These are phyloP conservation scores for Fusarium temperatum DNA, from an alignment of 2,329 filamentous ascomycete genomes.

Conservation along the genomic window DNA sequence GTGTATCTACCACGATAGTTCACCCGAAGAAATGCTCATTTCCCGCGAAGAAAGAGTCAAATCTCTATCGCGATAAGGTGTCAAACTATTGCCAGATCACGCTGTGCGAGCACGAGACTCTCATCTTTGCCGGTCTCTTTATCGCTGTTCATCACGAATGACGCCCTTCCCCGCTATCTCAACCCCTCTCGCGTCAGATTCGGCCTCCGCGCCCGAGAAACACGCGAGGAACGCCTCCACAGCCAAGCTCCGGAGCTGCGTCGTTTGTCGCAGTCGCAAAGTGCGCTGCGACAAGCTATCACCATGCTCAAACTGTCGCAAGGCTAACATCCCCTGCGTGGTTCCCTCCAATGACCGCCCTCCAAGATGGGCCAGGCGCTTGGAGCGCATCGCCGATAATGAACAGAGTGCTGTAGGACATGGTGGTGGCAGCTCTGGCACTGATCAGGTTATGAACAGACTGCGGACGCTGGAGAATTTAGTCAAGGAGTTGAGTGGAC, in stretches of 20 bases:
- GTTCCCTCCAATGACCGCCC: conserved; percentile 59
- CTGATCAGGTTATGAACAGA: conserved; percentile 57
- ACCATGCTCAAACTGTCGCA: conserved; percentile 66
- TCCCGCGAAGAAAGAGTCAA: background rate
- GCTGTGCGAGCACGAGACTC: fast-evolving
- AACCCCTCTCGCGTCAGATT: conserved; percentile 17
- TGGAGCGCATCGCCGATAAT: conserved; percentile 51
- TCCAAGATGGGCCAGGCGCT: conserved; percentile 63
- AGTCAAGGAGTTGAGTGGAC: conserved; percentile 59
- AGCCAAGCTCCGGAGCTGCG: conserved; percentile 56
- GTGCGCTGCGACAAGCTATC: conserved; percentile 66
- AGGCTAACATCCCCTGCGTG: conserved; percentile 61
- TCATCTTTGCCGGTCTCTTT: background rate
- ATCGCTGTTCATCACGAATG: background rate
- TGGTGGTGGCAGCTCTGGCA: conserved; percentile 39
- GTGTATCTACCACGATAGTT: background rate
- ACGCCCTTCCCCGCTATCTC: background rate
- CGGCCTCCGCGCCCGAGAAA: conserved; percentile 38
- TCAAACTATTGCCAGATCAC: background rate
- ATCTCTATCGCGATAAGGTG: no score
- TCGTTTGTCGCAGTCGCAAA: conserved; percentile 62
- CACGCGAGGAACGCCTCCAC: conserved; percentile 25
- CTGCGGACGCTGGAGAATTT: conserved; percentile 59
- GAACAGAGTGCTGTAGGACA: background rate
- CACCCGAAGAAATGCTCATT: background rate